Conservation (phyloP, 2,329 filamentous ascomycete genomes). For the Paecilomyces variotii region DNA sequence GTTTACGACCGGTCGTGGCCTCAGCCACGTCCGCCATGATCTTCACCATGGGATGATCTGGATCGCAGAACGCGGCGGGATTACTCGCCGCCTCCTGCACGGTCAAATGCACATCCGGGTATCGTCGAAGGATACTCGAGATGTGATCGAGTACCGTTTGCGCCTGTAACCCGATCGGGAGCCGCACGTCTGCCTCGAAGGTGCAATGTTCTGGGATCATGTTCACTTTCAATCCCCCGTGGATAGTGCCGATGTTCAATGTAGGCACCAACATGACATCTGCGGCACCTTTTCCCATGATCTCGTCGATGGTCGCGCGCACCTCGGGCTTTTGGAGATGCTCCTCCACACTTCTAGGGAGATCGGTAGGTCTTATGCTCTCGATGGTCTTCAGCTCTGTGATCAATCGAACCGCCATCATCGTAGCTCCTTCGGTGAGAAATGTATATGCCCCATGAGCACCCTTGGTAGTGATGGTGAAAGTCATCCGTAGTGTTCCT, state of each 20-base stretch:
- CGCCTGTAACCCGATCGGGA: conserved; percentile 31
- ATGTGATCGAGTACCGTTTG: conserved; percentile 20
- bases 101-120: conserved; percentile 13
- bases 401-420: conserved; percentile 26
- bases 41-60: conserved; percentile 24
- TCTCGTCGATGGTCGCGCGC: conserved; percentile 21
- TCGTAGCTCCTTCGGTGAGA: conserved; percentile 29
- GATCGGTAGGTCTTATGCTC: conserved; percentile 16
- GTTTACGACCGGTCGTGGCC: conserved; percentile 14
- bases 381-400: conserved; percentile 20
- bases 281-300: conserved; percentile 32
- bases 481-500: conserved; percentile 33
- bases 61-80: conserved; percentile 20
- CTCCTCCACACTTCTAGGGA: conserved; percentile 14
- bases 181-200: conserved; percentile 34
- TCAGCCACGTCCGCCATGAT: conserved; percentile 19
- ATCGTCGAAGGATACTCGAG: conserved; percentile 16
- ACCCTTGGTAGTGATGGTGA: conserved; percentile 23
- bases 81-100: conserved; percentile 30
- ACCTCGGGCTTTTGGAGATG: conserved; percentile 24
- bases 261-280: conserved; percentile 31
- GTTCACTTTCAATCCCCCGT: conserved; percentile 36
- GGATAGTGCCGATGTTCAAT: conserved; percentile 35
- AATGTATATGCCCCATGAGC: conserved; percentile 36
- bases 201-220: conserved; percentile 31